Evolutionary conservation across 495 filamentous ascomycete species (phyloP), one percentile per base, ranked within the genome.

Genomic region (Tuber magnatum): DNA sequence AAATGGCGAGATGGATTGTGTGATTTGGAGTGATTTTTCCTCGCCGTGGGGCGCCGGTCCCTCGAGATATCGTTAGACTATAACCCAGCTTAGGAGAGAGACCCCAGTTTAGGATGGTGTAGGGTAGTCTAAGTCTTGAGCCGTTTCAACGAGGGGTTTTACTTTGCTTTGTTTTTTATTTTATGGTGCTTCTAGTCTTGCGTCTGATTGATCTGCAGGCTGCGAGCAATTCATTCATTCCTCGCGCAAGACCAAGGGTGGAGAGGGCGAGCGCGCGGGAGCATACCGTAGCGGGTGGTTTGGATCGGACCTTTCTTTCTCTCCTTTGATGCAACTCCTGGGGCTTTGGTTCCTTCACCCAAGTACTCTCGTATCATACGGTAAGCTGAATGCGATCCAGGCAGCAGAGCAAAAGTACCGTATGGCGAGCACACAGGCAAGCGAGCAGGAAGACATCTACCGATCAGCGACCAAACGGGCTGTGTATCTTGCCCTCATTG

Each of bases 1-100:
- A 65, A 32, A 65, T 65, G 28, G 28, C 7, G 32, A 65, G 56
- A 65, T 65, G 28, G 56, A 65, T 65, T 65, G 14, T 65, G 56
- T 65, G 56, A 61, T 61, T 32, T 61, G n/a, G 51, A 51, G 48
- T 51, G 48, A 61, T 61, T 61, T 28, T 61, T n/a, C 51, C 51
- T 61, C 51, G 5, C 51, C 51, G 12, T 61, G 14, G n/a, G 12
- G 51, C 8, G 28, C 51, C 51, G 51, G 51, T 32, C 0, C 6
- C 51, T 28, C 51, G 14, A 61, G n/a, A 61, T 28, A n/a, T 61
- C 51, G 3, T n/a, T n/a, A n/a, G n/a, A n/a, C n/a, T n/a, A n/a
- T 61, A 28, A 61, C 51, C 51, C n/a, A 16, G 43, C 39, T 40
- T 46, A 20, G 43, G 10, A 43, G 43, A 20, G 2, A 46, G 16